Evolutionary conservation across 2,329 filamentous ascomycete genomes (phyloP).

Genomic region (Aspergillus pseudoviridinutans): DNA sequence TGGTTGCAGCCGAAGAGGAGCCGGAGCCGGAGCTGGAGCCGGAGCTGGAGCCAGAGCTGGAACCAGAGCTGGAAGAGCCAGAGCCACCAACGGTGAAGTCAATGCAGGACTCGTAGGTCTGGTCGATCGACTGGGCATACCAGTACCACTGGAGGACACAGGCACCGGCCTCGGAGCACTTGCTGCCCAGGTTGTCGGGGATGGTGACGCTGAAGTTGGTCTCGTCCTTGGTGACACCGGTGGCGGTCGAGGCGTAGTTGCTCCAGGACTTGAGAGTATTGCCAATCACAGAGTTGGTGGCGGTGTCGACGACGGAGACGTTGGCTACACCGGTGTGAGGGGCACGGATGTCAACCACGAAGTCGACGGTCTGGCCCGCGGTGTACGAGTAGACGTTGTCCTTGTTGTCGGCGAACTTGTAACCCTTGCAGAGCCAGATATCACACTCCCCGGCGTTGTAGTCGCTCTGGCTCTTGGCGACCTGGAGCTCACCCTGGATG

Average conservation of each 20-base stretch:
- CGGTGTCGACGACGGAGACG: slow-evolving; percentile 47
- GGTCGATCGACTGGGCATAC: slow-evolving; percentile 30
- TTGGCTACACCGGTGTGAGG: slow-evolving; percentile 49
- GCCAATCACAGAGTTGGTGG: slow-evolving; percentile 39
- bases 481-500: slow-evolving; percentile 53
- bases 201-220: slow-evolving; percentile 30
- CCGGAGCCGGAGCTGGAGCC: slow-evolving; percentile 10
- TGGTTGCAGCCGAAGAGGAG: slow-evolving; percentile 7
- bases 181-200: slow-evolving; percentile 23
- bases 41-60: slow-evolving; percentile 10
- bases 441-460: slow-evolving; percentile 48
- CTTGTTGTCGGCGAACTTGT: slow-evolving; percentile 54
- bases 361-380: slow-evolving; percentile 42
- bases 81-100: slow-evolving; percentile 29
- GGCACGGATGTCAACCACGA: slow-evolving; percentile 44
- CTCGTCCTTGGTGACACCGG: slow-evolving; percentile 22
- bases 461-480: slow-evolving; percentile 45
- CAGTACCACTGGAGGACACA: slow-evolving; percentile 37
- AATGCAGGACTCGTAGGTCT: slow-evolving; percentile 35
- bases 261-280: slow-evolving; percentile 30
- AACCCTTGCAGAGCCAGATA: slow-evolving; percentile 57
- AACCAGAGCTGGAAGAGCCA: slow-evolving; percentile 12
- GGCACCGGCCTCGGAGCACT: slow-evolving; percentile 26
- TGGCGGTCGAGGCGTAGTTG: slow-evolving; percentile 28
- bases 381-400: slow-evolving; percentile 51